Conservation (phyloP, 2,329 filamentous ascomycete genomes). For the Penicillium verrucosum region DNA sequence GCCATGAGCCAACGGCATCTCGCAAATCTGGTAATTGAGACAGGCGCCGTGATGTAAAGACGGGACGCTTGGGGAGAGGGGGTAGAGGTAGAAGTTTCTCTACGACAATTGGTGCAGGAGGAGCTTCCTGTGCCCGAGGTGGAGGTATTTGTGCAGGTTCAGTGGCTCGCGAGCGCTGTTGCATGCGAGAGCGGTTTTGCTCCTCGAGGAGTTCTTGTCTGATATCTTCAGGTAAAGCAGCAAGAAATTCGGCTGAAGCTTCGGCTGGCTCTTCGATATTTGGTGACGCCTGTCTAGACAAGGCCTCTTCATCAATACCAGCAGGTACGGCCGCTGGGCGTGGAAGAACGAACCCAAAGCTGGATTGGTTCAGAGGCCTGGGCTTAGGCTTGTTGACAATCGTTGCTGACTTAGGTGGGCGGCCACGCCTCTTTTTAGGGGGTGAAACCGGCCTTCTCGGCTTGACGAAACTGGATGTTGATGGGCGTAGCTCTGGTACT, state of each 20-base stretch:
- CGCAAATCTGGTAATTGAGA: constrained; percentile 62
- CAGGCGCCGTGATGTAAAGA: constrained; percentile 60
- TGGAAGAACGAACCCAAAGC: constrained; percentile 65
- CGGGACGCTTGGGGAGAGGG: constrained; percentile 53
- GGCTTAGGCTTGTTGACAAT: constrained; percentile 49
- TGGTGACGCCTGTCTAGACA: constrained; percentile 26
- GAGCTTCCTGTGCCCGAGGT: constrained; percentile 15
- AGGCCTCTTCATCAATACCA: constrained; percentile 11
- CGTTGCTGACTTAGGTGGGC: constrained; percentile 53
- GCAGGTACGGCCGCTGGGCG: constrained; percentile 17
- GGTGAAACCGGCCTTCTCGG: constrained; percentile 56
- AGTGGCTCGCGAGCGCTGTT: constrained; percentile 54
- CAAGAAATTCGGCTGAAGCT: constrained; percentile 70
- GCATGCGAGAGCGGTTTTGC: constrained; percentile 60
- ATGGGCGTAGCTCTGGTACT: constrained; percentile 48
- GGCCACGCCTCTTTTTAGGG: constrained; percentile 62
- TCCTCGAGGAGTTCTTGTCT: constrained; percentile 74
- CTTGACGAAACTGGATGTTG: constrained; percentile 32
- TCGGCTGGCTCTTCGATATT: constrained; percentile 30
- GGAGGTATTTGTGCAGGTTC: constrained; percentile 31
- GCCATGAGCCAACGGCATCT: constrained; percentile 72
- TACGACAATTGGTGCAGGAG: constrained; percentile 4
- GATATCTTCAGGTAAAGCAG: constrained; percentile 77
- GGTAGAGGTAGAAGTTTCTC: constrained; percentile 41
- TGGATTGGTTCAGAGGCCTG: constrained; percentile 64